A percentile compares a stretch with the other conserved stretches of the same genome.
These are phyloP conservation scores for Camptophora hylomeconis DNA, from an alignment of 2,329 filamentous ascomycete species.

Conservation along the genomic window DNA sequence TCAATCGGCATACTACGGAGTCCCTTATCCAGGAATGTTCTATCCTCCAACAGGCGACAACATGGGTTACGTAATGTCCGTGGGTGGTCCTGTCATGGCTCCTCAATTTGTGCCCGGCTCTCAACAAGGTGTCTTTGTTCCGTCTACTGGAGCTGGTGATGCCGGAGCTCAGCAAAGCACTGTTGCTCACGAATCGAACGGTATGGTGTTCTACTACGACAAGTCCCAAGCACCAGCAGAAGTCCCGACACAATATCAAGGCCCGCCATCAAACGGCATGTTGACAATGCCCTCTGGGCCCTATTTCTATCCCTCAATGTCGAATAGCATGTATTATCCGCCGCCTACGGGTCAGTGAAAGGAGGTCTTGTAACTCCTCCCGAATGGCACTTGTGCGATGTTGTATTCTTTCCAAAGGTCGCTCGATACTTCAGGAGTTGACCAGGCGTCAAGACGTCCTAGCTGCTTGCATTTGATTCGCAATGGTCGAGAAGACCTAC, in stretches of 20 bases:
- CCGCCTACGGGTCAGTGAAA: too few relatives aligned
- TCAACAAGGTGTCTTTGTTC: conserved; percentile 14
- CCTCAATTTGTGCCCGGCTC: conserved; percentile 16
- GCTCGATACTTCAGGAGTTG: too few relatives aligned
- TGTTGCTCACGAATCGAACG: conserved; percentile 78
- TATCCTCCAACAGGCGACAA: conserved; percentile 52
- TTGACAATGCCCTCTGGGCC: conserved; percentile 58
- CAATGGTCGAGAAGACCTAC: too few relatives aligned
- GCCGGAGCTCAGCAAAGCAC: conserved; percentile 37
- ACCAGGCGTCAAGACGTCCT: too few relatives aligned
- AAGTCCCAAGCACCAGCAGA: too few relatives aligned
- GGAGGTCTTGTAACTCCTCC: too few relatives aligned
- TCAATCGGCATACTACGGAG: conserved; percentile 45
- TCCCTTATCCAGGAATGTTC: conserved; percentile 45
- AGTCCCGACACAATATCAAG: too few relatives aligned
- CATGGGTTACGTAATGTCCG: conserved; percentile 17
- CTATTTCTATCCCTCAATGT: conserved; percentile 43
- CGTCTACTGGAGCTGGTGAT: conserved; percentile 21
- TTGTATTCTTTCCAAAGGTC: too few relatives aligned
- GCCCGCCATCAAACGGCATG: conserved; percentile 52
- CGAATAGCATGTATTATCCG: conserved; percentile 52
- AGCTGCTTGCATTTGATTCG: too few relatives aligned
- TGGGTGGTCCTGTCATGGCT: conserved; percentile 15
- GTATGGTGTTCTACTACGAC: conserved; percentile 93
- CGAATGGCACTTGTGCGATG: too few relatives aligned